Evolutionary conservation across 83 land plant genomes (phyloP), one percentile per base, ranked within the genome.

Genomic region (Picea abies): DNA sequence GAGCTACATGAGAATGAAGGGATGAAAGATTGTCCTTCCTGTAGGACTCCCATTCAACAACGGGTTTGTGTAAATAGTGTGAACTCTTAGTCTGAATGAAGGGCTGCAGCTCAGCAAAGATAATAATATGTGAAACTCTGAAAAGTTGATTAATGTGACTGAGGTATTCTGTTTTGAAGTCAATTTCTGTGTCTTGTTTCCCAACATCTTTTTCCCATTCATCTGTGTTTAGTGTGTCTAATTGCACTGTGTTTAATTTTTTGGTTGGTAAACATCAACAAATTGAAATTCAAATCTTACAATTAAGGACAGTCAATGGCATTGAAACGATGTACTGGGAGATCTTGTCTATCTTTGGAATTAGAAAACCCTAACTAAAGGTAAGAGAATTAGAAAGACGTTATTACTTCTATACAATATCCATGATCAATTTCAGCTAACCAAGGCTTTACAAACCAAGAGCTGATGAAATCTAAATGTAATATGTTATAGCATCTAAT

Each of bases 21-120:
- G 10, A 92, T 90, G 87, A 88, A 81, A 25, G 87, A 87, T 49
- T 92, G 94, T 69, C 94, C 93, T 73, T 92, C 91, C 15, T 92
- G 94, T 76, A 83, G 94, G 77, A 86, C 87, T 44, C 90, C 89
- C 3, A 92, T 92, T 52, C 88, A 90, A 78, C 87, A 87, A 56
- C 90, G 94, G 62, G 89, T 92, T 61, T 70, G 86, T 23, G 89
- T 92, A 56, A 84, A 84, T 76, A 82, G 76, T 79, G 91, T 75
- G 20, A 85, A 73, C 82, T 83, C 81, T 68, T 84, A 52, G 78
- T 49, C 58, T 75, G 78, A 75, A 75, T 11, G 12, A 22, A 75
- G 22, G 78, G 32, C 22, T 75, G 56, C 78, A 47, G 22, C 22
- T 73, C 26, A 47, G 77, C 60, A 75, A 49, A 75, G 44, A 12